Evolutionary conservation across 495 filamentous ascomycete genomes (phyloP).

Genomic region (Tuber melanosporum): DNA sequence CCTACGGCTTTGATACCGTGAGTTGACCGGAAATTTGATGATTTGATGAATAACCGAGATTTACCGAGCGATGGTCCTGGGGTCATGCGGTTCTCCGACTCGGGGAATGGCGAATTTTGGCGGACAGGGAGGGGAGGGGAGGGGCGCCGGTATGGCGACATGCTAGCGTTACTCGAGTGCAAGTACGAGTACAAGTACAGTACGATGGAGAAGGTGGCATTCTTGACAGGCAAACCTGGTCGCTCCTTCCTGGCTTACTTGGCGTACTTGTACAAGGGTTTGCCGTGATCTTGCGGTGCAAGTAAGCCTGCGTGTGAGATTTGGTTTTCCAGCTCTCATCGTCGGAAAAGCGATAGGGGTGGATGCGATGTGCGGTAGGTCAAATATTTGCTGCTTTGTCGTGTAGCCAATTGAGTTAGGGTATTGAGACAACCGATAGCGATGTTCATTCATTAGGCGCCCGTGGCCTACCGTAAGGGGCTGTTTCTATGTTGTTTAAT

Average conservation of each 20-base stretch:
- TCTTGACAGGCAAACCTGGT: background rate
- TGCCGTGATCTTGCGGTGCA: background rate
- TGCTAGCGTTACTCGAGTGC: background rate
- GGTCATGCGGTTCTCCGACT: background rate
- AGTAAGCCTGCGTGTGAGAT: background rate
- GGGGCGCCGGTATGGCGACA: background rate
- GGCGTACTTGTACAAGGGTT: background rate
- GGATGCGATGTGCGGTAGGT: background rate
- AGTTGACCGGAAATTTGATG: background rate
- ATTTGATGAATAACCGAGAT: background rate
- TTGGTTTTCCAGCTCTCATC: background rate
- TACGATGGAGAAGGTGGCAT: background rate
- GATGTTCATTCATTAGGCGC: background rate
- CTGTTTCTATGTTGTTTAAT: background rate
- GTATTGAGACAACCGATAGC: background rate
- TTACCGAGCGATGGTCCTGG: background rate
- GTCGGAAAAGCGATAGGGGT: background rate
- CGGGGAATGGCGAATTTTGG: background rate
- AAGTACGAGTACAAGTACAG: too few relatives aligned
- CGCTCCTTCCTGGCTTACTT: background rate
- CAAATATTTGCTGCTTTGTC: background rate
- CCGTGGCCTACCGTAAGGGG: background rate
- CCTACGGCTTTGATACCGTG: background rate
- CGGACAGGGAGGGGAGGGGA: background rate
- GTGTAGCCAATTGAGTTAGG: background rate